A percentile compares a stretch with the other conserved stretches of the same genome.
Evolutionary conservation across 2,329 filamentous ascomycete species (phyloP).

Genomic region (Beauveria brongniartii): DNA sequence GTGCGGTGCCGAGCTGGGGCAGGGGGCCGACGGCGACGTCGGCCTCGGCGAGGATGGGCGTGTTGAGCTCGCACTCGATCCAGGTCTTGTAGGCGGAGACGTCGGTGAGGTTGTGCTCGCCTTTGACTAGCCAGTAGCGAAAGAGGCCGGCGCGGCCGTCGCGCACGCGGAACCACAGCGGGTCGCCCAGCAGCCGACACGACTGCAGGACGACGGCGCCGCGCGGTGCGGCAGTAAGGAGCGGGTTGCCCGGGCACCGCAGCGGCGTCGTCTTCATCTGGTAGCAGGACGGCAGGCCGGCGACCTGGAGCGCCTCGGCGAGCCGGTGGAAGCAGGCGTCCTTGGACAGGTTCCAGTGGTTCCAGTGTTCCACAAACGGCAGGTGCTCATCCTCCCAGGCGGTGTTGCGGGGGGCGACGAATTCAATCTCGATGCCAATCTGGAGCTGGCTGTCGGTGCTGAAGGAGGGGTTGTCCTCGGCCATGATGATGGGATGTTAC

Average conservation of each 20-base stretch:
- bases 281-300: neutral
- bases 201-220: neutral
- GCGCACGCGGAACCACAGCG: neutral
- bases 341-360: neutral
- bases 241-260: neutral
- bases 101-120: neutral
- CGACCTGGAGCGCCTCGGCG: neutral
- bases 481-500: neutral
- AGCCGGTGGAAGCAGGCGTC: constrained; percentile 5
- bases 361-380: neutral
- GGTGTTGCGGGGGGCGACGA: constrained; percentile 10
- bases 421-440: constrained; percentile 16
- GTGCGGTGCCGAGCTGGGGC: constrained; percentile 6
- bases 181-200: neutral
- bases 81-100: neutral
- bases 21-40: neutral
- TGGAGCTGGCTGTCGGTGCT: neutral
- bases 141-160: neutral
- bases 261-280: neutral
- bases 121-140: neutral
- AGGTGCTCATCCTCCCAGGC: neutral
- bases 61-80: constrained; percentile 10
- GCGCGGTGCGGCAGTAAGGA: neutral
- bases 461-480: neutral
- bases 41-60: constrained; percentile 12